These are phyloP conservation scores for Hypomyces perniciosus DNA, from an alignment of 2,329 filamentous ascomycete genomes.

Conservation along the genomic window DNA sequence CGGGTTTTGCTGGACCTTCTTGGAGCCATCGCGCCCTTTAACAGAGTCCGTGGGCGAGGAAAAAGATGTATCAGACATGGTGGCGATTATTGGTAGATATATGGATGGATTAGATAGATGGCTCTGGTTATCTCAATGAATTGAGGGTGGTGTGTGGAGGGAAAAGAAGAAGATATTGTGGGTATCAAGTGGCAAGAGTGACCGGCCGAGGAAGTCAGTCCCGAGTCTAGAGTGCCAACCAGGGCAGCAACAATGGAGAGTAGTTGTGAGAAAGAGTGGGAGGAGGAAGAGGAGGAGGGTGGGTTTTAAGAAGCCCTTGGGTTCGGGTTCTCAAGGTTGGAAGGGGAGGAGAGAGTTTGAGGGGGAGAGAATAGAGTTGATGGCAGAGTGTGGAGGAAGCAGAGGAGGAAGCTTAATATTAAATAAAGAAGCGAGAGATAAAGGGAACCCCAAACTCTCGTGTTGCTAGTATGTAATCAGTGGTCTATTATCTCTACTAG, in stretches of 20 bases:
- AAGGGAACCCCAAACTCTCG: no score
- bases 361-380: constrained; percentile 2
- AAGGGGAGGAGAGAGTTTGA: background rate
- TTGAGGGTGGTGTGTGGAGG: background rate
- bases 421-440: background rate
- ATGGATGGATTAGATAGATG: background rate
- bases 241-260: background rate
- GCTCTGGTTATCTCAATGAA: background rate
- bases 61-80: constrained; percentile 13
- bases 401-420: constrained; percentile 18
- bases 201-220: background rate
- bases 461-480: no score
- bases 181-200: background rate
- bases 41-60: constrained; percentile 7
- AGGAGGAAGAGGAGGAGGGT: background rate
- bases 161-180: background rate
- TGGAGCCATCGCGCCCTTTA: constrained; percentile 12
- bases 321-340: no score
- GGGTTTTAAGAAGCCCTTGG: background rate
- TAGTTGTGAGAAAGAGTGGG: background rate
- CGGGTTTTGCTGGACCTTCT: constrained; percentile 11
- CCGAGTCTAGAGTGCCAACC: background rate
- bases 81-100: background rate
- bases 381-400: constrained; percentile 5
- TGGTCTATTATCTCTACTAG: no score